Evolutionary conservation across 1,139 yeast genomes (phyloP), one percentile per base, ranked within the genome.

Genomic region (Kazachstania sp.): DNA sequence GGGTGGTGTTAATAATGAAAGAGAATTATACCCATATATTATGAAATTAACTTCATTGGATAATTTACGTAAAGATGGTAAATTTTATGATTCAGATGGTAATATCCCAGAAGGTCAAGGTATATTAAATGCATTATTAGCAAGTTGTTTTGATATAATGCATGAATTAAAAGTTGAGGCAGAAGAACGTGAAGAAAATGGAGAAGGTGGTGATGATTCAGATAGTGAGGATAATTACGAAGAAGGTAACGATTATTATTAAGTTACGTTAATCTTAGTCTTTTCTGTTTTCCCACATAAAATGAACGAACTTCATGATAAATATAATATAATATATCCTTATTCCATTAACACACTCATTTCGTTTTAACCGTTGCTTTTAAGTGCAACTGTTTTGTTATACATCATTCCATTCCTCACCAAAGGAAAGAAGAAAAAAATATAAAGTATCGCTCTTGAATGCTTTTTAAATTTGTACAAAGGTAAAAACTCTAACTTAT

Each of bases 61-160:
- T 65, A 85, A 87, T 59, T 67, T 85, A 61, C 78, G 97, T 60
- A 75, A 72, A 18, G 97, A 92, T 64, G 98, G 98, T 32, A 90
- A 86, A 70, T 92, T 92, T 60, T 63, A 63, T 52, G 79, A 85
- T 61, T 84, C 87, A 34, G 87, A 86, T 53, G 86, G 81, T 46
- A 85, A 86, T 54, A 83, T 90, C 37, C 98, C 98, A 7, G 97
- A 92, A 66, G 98, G 98, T 13, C 98, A 92, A 67, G 97, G 96
- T 11, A 82, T 95, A 37, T 73, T 92, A 52, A 88, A 83, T 64
- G 95, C 96, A 1, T 69, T 92, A 52, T 71, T 92, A 44, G 94
- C 95, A 2, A 97, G 90, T 65, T 90, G 97, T 66, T 92, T 87
- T 64, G 98, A 92, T 66, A 83, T 90, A 49, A 74, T 86, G 47